Percentiles rank a stretch among this genome's conserved stretches.
Evolutionary conservation across 495 filamentous ascomycete species (phyloP).

Genomic region (Cryomyces minteri): DNA sequence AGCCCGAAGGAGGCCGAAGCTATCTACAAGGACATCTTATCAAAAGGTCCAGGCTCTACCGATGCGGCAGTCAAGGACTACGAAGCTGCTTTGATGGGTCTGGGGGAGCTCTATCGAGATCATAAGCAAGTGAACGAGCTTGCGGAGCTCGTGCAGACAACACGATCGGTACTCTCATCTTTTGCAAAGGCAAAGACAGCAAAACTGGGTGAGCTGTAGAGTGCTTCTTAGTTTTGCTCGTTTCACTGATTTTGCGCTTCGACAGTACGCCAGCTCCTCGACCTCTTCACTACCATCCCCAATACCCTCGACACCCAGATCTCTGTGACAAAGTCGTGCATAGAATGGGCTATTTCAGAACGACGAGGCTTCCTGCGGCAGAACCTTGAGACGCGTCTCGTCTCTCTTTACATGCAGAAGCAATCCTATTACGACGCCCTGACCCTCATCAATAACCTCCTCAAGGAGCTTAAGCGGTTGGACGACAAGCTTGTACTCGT

Average conservation of each 20-base stretch:
- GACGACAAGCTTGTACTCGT: conserved; percentile 97
- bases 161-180: conserved; percentile 74
- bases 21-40: conserved; percentile 75
- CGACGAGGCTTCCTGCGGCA: conserved; percentile 88
- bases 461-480: conserved; percentile 88
- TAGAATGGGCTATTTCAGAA: conserved; percentile 95
- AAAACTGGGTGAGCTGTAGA: conserved; percentile 62
- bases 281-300: conserved; percentile 84
- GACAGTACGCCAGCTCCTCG: conserved; percentile 87
- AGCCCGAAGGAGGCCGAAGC: conserved; percentile 64
- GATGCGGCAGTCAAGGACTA: conserved; percentile 78
- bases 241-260: no score
- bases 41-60: conserved; percentile 61
- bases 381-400: conserved; percentile 91
- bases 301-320: conserved; percentile 87
- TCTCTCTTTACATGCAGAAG: conserved; percentile 87
- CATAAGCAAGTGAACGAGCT: conserved; percentile 64
- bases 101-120: conserved; percentile 88
- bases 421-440: conserved; percentile 92
- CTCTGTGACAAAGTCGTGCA: conserved; percentile 87
- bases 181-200: conserved; percentile 99
- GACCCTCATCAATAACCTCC: conserved; percentile 84
- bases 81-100: conserved; percentile 60
- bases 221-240: neutral
- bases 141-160: conserved; percentile 76